phyloP scores from a whole-genome alignment of 495 filamentous ascomycete genomes.

The Talaromyces adpressus region DNA sequence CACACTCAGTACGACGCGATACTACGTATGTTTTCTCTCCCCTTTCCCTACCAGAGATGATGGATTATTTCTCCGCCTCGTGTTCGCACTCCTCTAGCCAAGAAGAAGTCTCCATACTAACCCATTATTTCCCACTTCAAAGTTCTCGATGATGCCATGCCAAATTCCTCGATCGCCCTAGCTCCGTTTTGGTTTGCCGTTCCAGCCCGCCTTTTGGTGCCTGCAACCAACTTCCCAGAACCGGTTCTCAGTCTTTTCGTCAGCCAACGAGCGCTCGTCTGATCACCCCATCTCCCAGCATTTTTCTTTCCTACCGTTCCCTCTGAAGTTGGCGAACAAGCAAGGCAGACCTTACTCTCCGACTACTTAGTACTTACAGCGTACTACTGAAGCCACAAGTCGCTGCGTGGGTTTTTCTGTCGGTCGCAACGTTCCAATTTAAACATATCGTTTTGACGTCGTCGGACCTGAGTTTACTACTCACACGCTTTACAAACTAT shows the following conservation, averaged over 20 bases:
- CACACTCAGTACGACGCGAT: background rate
- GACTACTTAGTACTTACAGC: background rate
- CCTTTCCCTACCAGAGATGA: background rate
- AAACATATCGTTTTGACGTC: background rate
- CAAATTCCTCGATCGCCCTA: background rate
- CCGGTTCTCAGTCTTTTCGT: conserved; percentile 3
- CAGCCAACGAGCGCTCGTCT: conserved; percentile 7
- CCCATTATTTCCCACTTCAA: background rate
- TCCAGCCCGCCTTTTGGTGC: background rate
- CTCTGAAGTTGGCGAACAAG: background rate
- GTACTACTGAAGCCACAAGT: background rate
- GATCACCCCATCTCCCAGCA: background rate
- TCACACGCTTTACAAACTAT: background rate
- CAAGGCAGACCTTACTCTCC: background rate
- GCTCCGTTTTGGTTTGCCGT: background rate
- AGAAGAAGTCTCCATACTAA: background rate
- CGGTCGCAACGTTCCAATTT: background rate
- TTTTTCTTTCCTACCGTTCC: background rate
- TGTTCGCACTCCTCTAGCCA: background rate
- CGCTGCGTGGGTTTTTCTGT: background rate
- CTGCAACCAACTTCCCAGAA: conserved; percentile 6
- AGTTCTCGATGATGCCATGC: background rate
- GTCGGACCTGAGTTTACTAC: background rate
- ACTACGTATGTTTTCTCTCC: background rate
- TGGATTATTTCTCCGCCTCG: conserved; percentile 1